Evolutionary conservation across 164 flowering plant species (phyloP).

Genomic region (Liriodendron chinense): DNA sequence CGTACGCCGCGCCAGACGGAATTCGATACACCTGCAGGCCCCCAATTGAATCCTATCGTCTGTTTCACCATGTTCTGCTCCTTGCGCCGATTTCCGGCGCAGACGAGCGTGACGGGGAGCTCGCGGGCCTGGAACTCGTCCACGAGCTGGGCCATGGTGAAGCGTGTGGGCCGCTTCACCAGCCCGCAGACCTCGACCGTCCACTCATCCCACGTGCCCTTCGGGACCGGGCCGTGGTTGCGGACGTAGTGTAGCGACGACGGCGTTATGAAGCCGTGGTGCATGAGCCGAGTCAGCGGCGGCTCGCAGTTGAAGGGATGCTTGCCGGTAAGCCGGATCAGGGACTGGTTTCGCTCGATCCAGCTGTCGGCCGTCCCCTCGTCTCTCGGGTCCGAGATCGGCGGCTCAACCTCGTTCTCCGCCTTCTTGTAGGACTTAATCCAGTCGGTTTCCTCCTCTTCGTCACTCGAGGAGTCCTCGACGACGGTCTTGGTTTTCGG

Average conservation of each 20-base stretch:
- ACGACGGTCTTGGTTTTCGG: conserved; percentile 5
- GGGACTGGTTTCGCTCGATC: conserved; percentile 66
- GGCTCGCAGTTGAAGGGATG: conserved; percentile 95
- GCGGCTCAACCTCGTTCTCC: conserved; percentile 50
- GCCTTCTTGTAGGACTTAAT: not conserved
- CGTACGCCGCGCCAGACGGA: conserved; percentile 90
- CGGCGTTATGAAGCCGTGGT: conserved; percentile 93
- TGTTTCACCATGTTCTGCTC: conserved; percentile 93
- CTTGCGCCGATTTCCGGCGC: conserved; percentile 92
- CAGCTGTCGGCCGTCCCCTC: conserved; percentile 76
- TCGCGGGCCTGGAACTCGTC: conserved; percentile 58
- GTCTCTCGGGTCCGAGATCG: conserved; percentile 54
- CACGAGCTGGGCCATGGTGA: conserved; percentile 79
- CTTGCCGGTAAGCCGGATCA: conserved; percentile 90
- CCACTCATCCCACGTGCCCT: conserved; percentile 71
- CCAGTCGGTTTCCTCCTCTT: conserved; percentile 30
- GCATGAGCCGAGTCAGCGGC: conserved; percentile 72
- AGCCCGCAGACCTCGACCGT: conserved; percentile 77
- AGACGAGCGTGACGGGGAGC: conserved; percentile 81
- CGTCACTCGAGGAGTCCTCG: conserved; percentile 15
- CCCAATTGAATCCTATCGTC: conserved; percentile 97
- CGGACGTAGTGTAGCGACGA: conserved; percentile 95
- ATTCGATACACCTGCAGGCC: conserved; percentile 77
- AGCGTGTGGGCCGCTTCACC: conserved; percentile 53
- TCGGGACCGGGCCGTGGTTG: conserved; percentile 90